A percentile compares a stretch with the other conserved stretches of the same genome.
Evolutionary conservation across 768 basidiomycete genomes (phyloP).

Genomic region (Tulasnella sp.): DNA sequence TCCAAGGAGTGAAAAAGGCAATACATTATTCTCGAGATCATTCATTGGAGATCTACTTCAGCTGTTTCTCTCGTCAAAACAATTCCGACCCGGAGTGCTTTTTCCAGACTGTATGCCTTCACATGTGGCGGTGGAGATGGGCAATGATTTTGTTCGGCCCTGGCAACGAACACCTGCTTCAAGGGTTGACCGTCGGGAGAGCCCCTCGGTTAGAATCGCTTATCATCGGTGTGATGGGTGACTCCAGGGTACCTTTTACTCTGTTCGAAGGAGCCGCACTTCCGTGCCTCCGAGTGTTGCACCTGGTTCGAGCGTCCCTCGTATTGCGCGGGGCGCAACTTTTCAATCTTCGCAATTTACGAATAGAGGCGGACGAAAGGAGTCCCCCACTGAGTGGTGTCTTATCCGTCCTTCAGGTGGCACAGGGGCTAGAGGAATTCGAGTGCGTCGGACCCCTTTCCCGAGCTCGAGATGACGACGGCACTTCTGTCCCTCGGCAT

Average conservation of each 20-base stretch:
- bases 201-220: background rate
- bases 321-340: background rate
- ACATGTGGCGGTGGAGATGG: background rate
- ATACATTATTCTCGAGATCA: background rate
- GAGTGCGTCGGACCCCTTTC: no score
- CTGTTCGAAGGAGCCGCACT: background rate
- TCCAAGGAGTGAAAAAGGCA: background rate
- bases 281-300: background rate
- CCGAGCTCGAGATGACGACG: no score
- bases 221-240: background rate
- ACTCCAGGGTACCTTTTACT: background rate
- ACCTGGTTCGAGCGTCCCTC: background rate
- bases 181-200: background rate
- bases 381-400: background rate
- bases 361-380: background rate
- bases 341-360: background rate
- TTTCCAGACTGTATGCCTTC: background rate
- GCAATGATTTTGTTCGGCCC: background rate
- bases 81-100: background rate
- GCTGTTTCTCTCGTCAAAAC: background rate
- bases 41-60: background rate
- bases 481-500: no score
- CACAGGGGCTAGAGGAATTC: no score
- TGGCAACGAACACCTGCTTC: background rate
- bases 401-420: background rate